Evolutionary conservation across 225 moss, liverwort and hornwort species (phyloP).

Genomic region (Antitrichia curtipendula): DNA sequence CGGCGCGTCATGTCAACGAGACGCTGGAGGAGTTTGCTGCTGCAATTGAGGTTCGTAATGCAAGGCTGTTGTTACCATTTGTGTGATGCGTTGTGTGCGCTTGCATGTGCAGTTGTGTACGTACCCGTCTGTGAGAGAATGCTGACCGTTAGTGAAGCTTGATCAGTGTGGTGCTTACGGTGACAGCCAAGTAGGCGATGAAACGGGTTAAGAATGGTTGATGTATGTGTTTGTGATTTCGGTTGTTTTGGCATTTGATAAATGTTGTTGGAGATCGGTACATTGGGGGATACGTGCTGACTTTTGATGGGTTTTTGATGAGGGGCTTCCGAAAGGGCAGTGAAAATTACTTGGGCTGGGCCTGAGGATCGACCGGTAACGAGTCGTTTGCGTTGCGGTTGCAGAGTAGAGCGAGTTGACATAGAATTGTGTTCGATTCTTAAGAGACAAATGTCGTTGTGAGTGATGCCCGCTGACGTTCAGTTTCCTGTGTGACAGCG

Average conservation of each 20-base stretch:
- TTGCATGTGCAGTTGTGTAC: not conserved
- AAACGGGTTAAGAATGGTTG: not conserved
- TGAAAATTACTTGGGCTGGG: not conserved
- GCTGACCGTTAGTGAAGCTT: not conserved
- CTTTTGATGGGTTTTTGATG: not conserved
- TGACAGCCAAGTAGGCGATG: not conserved
- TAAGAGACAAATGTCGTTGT: not conserved
- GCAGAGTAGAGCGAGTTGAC: not conserved
- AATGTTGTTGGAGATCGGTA: not conserved
- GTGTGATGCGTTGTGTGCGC: not conserved
- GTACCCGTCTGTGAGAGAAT: not conserved
- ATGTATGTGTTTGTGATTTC: not conserved
- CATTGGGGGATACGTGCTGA: not conserved
- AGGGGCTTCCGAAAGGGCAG: not conserved
- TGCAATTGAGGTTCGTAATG: conserved; percentile 41
- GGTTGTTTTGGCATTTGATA: not conserved
- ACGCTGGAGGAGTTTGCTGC: conserved; percentile 80
- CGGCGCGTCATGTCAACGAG: conserved; percentile 80
- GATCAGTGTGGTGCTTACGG: not conserved
- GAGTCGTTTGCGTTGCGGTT: not conserved
- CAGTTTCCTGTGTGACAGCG: not conserved
- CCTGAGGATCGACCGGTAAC: not conserved
- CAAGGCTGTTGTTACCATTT: not conserved
- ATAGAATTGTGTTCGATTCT: not conserved
- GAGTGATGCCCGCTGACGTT: not conserved